phyloP scores from a whole-genome alignment of 2,329 filamentous ascomycete genomes.

The Fusarium equiseti region DNA sequence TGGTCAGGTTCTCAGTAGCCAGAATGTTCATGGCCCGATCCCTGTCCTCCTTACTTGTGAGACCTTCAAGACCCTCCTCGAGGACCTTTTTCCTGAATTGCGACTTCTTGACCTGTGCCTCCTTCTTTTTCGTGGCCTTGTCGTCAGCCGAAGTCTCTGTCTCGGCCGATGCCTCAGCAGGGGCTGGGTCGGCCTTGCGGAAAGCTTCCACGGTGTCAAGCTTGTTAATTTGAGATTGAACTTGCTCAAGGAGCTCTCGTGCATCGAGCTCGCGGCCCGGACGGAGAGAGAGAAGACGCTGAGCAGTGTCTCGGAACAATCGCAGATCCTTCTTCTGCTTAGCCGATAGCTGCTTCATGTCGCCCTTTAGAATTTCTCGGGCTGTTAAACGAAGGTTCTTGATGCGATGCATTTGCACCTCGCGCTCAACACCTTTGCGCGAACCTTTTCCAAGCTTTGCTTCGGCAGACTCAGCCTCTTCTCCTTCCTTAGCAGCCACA shows the following conservation, averaged over 20 bases:
- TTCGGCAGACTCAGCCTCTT: conserved; percentile 36
- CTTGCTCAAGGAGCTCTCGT: conserved; percentile 49
- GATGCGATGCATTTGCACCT: conserved; percentile 43
- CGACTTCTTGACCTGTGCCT: conserved; percentile 37
- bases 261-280: conserved; percentile 48
- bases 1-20: conserved; percentile 52
- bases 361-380: conserved; percentile 55
- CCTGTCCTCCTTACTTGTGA: conserved; percentile 51
- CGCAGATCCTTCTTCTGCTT: conserved; percentile 83
- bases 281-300: conserved; percentile 66
- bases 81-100: conserved; percentile 51
- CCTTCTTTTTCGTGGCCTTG: conserved; percentile 27
- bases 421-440: conserved; percentile 42
- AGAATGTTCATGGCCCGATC: conserved; percentile 51
- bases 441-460: conserved; percentile 31
- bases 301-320: conserved; percentile 74
- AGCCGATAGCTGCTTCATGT: conserved; percentile 67
- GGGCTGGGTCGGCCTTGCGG: conserved; percentile 45
- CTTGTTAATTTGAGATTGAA: conserved; percentile 52
- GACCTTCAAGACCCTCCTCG: conserved; percentile 52
- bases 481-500: conserved; percentile 39
- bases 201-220: conserved; percentile 51
- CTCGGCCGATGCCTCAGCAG: conserved; percentile 2
- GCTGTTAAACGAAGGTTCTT: conserved; percentile 50
- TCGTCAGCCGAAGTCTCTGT: conserved; percentile 27